Evolutionary conservation across 805 yeast species (phyloP), one percentile per base, ranked within the genome.

Genomic region (Yarrowia sp.): DNA sequence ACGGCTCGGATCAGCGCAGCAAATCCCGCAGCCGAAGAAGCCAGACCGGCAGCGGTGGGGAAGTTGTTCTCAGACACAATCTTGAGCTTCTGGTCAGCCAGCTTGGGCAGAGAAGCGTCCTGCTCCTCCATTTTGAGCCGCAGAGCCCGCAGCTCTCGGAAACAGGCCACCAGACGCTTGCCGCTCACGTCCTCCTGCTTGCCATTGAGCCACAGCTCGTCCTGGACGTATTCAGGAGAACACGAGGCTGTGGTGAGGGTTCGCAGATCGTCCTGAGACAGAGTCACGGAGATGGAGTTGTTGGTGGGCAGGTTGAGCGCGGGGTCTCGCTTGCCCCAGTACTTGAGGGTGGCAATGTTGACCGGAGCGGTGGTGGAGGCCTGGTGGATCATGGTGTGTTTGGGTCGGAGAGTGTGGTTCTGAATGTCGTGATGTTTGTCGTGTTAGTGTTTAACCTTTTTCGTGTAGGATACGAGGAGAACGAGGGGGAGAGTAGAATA

Each of bases 11-110:
- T 96, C 67, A 95, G 81, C 10, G 99, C 99, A 36, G 99, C 97
- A 77, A 92, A 93, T 0, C 99, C 99, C 10, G 99, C 98, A 14
- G 99, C 99, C 5, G 96, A 89, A 0, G 97, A 91, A 0, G 99
- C 99, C 70, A 95, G 82, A 2, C 99, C 99, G 6, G 99, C 99
- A 33, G 99, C 99, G 26, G 99, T 95, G 62, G 99, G 99, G 82
- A 95, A 95, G 78, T 95, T 95, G 80, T 95, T 95, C 74, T 91
- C 96, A 28, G 96, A 87, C 14, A 90, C 96, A 70, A 95, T 89
- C 71, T 87, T 90, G 65, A 95, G 80, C 61, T 82, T 81, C 83
- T 83, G 85, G 19, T 79, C 71, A 33, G 93, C 83, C 66, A 92
- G 52, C 21, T 51, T 38, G 40, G 66, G 67, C 58, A 69, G 66